A percentile compares a stretch with the other conserved stretches of the same genome.
Conservation (phyloP, 805 yeast genomes). For the Ogataea ganodermae region DNA sequence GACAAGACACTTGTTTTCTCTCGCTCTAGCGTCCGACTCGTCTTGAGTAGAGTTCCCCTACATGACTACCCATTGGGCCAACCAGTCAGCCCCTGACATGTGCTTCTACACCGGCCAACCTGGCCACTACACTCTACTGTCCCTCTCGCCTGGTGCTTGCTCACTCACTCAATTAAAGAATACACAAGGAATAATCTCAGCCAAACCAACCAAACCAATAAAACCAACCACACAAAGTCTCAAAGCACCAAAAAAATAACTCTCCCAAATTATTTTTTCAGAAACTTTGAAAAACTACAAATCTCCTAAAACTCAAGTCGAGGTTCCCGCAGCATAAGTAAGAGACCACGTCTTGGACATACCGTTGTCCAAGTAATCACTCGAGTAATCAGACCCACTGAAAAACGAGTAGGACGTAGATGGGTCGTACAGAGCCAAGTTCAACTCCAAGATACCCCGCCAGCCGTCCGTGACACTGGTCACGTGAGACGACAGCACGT, state of each 20-base stretch:
- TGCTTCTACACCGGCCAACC: too few relatives aligned
- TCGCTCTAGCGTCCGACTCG: background rate
- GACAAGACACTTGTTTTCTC: too few relatives aligned
- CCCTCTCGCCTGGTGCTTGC: too few relatives aligned
- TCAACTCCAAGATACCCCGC: slow-evolving; percentile 74
- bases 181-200: background rate
- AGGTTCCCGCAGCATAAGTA: slow-evolving; percentile 63
- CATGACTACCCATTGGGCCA: too few relatives aligned
- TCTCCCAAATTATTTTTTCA: slow-evolving; percentile 1
- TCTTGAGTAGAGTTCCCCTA: too few relatives aligned
- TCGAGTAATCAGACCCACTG: slow-evolving; percentile 52
- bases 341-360: slow-evolving; percentile 88
- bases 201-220: background rate
- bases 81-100: too few relatives aligned
- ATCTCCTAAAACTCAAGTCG: background rate
- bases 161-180: background rate
- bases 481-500: slow-evolving; percentile 48
- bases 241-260: background rate
- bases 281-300: background rate
- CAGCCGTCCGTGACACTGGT: slow-evolving; percentile 66
- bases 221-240: background rate
- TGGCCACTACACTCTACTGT: too few relatives aligned
- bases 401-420: slow-evolving; percentile 62
- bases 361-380: slow-evolving; percentile 70
- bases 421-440: slow-evolving; percentile 76